These are phyloP conservation scores for Magnusiomyces fungicola DNA, from an alignment of 1,139 yeast genomes.

Conservation along the genomic window DNA sequence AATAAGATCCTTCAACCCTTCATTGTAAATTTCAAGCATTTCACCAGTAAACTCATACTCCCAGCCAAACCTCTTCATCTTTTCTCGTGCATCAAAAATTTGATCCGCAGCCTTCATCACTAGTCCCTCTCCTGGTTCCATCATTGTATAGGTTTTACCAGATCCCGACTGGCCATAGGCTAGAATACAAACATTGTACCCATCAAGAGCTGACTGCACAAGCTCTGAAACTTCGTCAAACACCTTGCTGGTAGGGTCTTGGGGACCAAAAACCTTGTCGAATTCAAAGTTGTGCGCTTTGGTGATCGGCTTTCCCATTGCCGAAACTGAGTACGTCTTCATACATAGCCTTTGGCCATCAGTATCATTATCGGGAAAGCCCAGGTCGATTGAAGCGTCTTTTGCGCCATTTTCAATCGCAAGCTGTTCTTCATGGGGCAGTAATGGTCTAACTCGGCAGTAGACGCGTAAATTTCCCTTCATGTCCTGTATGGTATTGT, in stretches of 20 bases:
- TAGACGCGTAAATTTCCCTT: conserved; percentile 91
- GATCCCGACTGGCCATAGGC: conserved; percentile 33
- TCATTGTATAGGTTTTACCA: conserved; percentile 32
- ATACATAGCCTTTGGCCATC: conserved; percentile 38
- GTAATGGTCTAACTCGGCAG: conserved; percentile 71
- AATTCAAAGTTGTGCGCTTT: conserved; percentile 49
- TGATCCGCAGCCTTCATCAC: conserved; percentile 71
- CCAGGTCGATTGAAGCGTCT: conserved; percentile 30
- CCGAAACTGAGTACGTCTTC: conserved; percentile 19
- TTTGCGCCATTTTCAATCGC: conserved; percentile 23
- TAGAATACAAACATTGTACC: conserved; percentile 36
- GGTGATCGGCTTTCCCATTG: conserved; percentile 19
- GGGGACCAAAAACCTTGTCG: conserved; percentile 66
- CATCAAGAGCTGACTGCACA: conserved; percentile 85
- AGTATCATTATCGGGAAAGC: conserved; percentile 47
- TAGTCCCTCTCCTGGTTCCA: conserved; percentile 63
- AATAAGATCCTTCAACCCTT: conserved; percentile 63
- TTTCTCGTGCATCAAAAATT: conserved; percentile 55
- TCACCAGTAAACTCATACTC: conserved; percentile 59
- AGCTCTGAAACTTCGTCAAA: conserved; percentile 83
- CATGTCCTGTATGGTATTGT: conserved; percentile 70
- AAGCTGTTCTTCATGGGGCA: conserved; percentile 15
- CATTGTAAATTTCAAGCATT: conserved; percentile 87
- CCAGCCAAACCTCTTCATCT: conserved; percentile 56
- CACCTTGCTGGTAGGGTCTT: conserved; percentile 49